These are phyloP conservation scores for Alternaria gaisen DNA, from an alignment of 2,329 filamentous ascomycete genomes.

Conservation along the genomic window DNA sequence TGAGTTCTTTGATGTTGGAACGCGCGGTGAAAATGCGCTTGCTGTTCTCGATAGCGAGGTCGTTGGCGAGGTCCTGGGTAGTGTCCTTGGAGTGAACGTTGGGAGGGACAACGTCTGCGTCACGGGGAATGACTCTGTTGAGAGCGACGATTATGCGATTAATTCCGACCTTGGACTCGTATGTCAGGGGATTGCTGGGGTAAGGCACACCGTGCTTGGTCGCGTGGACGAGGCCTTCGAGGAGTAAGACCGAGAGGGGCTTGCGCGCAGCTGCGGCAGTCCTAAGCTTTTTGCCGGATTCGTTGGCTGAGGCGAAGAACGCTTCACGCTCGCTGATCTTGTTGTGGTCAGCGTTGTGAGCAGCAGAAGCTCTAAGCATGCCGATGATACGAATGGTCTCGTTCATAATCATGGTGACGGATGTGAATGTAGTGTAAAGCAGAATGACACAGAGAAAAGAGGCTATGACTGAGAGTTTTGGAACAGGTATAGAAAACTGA, in stretches of 20 bases:
- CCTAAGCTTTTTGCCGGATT: slow-evolving; percentile 7
- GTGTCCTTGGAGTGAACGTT: slow-evolving; percentile 10
- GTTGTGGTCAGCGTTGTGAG: slow-evolving; percentile 30
- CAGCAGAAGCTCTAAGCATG: slow-evolving; percentile 37
- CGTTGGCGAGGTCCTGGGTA: slow-evolving; percentile 25
- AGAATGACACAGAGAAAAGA: not conserved
- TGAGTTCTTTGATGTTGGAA: slow-evolving; percentile 16
- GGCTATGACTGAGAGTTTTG: not conserved
- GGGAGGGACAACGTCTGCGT: not conserved
- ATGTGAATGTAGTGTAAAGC: not conserved
- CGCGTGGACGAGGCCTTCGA: slow-evolving; percentile 29
- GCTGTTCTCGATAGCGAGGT: slow-evolving; percentile 31
- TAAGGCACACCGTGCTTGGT: slow-evolving; percentile 22
- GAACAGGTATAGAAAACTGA: slow-evolving; percentile 1
- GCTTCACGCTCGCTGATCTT: slow-evolving; percentile 22
- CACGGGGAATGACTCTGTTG: slow-evolving; percentile 20
- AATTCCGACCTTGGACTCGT: slow-evolving; percentile 23
- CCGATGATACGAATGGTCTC: slow-evolving; percentile 32
- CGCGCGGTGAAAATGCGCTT: slow-evolving; percentile 31
- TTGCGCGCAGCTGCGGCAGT: slow-evolving; percentile 8
- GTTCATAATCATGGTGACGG: slow-evolving; percentile 27
- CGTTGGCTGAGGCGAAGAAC: slow-evolving; percentile 8
- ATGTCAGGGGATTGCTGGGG: slow-evolving; percentile 21
- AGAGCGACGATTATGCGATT: slow-evolving; percentile 28
- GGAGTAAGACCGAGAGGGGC: slow-evolving; percentile 21